phyloP scores from a whole-genome alignment of 345 rosid species.

The Citrus inodora region DNA sequence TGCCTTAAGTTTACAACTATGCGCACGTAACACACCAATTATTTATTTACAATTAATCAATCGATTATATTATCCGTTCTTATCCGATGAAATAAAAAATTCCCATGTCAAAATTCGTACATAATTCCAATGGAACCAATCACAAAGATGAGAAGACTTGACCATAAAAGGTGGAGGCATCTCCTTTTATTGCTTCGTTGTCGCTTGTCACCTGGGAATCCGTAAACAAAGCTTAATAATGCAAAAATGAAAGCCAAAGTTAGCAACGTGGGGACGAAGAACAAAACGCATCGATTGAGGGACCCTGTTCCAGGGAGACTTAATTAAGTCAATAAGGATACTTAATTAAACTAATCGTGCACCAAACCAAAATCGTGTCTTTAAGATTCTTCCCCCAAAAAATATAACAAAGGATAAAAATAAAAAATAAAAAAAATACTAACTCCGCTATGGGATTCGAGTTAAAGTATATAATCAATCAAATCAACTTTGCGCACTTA shows the following conservation, averaged over 20 bases:
- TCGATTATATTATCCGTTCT: too few species aligned
- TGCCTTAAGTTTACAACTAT: too few species aligned
- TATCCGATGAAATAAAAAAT: too few species aligned
- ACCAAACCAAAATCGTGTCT: background rate
- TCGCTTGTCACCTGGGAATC: slow-evolving; percentile 10
- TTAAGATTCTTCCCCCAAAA: too few species aligned
- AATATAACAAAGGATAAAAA: background rate
- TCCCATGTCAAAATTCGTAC: too few species aligned
- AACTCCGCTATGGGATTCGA: background rate
- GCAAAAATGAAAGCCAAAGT: too few species aligned
- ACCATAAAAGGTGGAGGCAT: background rate
- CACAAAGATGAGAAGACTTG: slow-evolving; percentile 1
- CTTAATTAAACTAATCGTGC: background rate
- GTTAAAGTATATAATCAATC: background rate
- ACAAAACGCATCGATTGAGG: background rate
- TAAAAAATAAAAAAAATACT: background rate
- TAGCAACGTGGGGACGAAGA: background rate
- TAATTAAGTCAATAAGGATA: background rate
- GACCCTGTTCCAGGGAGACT: background rate
- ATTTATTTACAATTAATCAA: too few species aligned
- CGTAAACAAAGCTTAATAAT: background rate
- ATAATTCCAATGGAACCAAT: too few species aligned
- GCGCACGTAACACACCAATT: too few species aligned
- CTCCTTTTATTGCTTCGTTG: background rate
- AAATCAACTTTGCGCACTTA: background rate